Evolutionary conservation across 495 filamentous ascomycete species (phyloP).

Genomic region (Penicillium arizonense): DNA sequence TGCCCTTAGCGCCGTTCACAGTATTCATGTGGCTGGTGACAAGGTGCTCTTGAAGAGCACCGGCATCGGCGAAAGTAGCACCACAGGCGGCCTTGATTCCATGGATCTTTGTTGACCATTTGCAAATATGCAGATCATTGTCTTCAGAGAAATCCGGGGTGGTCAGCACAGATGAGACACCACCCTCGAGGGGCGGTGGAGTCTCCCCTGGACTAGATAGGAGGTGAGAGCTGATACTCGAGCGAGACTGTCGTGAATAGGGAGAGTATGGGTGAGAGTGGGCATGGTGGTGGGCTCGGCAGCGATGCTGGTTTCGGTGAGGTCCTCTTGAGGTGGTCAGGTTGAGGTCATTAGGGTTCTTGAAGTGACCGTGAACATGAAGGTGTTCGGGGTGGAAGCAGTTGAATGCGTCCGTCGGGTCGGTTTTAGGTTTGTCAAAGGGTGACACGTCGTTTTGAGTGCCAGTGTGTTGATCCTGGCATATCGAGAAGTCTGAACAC

Average conservation of each 20-base stretch:
- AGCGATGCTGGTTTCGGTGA: conserved; percentile 39
- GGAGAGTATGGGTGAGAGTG: conserved; percentile 41
- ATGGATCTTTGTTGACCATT: conserved; percentile 30
- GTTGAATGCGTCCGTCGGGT: conserved; percentile 20
- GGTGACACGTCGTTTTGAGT: conserved; percentile 14
- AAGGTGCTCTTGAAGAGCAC: conserved; percentile 45
- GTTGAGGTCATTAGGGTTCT: conserved; percentile 28
- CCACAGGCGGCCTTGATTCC: conserved; percentile 36
- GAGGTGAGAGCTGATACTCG: conserved; percentile 43
- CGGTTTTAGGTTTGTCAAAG: conserved; percentile 12
- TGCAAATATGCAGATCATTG: conserved; percentile 36
- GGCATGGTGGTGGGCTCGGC: conserved; percentile 32
- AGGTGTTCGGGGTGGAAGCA: conserved; percentile 31
- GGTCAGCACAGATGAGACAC: conserved; percentile 37
- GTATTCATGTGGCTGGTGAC: conserved; percentile 39
- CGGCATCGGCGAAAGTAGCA: conserved; percentile 32
- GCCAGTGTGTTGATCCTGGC: conserved; percentile 28
- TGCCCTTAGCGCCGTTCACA: conserved; percentile 42
- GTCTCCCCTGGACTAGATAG: conserved; percentile 41
- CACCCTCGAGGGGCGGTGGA: conserved; percentile 43
- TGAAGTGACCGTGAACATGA: conserved; percentile 26
- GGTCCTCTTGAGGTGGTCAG: conserved; percentile 26
- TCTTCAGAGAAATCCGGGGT: conserved; percentile 40
- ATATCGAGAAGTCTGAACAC: conserved; percentile 34
- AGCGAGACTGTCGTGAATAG: conserved; percentile 42